Percentiles rank a stretch among this genome's conserved stretches.
Evolutionary conservation across 495 filamentous ascomycete genomes (phyloP).

Genomic region (Penicillium psychrofluorescens): DNA sequence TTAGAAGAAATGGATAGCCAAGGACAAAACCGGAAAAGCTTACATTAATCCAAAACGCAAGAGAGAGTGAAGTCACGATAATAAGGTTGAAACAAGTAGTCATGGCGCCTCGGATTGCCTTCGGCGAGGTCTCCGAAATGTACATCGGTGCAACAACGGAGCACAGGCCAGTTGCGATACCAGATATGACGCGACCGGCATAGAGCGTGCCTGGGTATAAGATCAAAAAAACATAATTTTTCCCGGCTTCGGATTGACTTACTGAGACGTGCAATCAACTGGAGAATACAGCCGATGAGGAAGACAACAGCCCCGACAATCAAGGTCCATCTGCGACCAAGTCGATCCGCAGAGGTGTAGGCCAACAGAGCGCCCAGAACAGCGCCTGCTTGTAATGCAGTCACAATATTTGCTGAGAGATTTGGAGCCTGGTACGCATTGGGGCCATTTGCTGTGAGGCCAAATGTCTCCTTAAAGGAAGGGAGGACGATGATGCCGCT

Average conservation of each 20-base stretch:
- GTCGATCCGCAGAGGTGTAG: constrained; percentile 34
- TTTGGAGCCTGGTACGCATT: constrained; percentile 41
- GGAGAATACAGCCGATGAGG: constrained; percentile 50
- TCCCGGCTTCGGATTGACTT: too few relatives aligned
- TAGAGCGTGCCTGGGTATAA: too few relatives aligned
- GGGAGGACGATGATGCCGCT: constrained; percentile 52
- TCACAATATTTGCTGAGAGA: constrained; percentile 55
- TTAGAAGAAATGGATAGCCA: too few relatives aligned
- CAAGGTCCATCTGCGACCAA: constrained; percentile 48
- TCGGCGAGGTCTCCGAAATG: constrained; percentile 25
- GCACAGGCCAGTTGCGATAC: constrained; percentile 19
- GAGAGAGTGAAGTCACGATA: constrained; percentile 19
- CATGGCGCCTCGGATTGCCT: constrained; percentile 17
- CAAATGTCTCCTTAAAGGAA: constrained; percentile 44
- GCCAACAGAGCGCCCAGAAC: constrained; percentile 38
- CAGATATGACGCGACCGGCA: constrained; percentile 35
- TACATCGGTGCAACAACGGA: constrained; percentile 18
- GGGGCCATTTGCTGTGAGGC: constrained; percentile 14
- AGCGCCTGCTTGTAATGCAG: constrained; percentile 52
- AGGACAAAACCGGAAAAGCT: too few relatives aligned
- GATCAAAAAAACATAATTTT: too few relatives aligned
- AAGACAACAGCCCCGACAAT: constrained; percentile 45
- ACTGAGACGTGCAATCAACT: constrained; percentile 41
- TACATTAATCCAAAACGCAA: constrained; percentile 18
- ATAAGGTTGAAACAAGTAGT: constrained; percentile 21